A percentile compares a stretch with the other conserved stretches of the same genome.
Evolutionary conservation across 805 yeast genomes (phyloP).

Genomic region (Candida caryicola): DNA sequence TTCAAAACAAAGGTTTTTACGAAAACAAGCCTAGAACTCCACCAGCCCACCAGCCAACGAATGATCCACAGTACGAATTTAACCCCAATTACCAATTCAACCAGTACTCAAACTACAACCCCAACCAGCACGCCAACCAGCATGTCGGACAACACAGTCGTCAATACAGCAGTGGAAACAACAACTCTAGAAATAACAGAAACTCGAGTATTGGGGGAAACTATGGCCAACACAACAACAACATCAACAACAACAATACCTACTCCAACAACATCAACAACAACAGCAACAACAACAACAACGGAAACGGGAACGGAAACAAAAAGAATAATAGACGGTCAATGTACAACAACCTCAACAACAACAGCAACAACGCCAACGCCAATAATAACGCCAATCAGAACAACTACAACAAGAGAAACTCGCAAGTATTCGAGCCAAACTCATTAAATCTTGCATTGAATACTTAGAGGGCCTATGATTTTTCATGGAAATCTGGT

Average conservation of each 20-base stretch:
- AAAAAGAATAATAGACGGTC: conserved; percentile 30
- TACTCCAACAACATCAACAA: conserved; percentile 8
- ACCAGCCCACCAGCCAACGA: conserved; percentile 13
- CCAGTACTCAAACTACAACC: conserved; percentile 3
- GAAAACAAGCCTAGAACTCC: conserved; percentile 23
- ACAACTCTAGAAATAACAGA: conserved; percentile 6
- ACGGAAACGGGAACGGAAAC: conserved; percentile 12
- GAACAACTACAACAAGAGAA: conserved; percentile 11
- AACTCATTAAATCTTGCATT: conserved; percentile 10
- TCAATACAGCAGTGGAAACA: conserved; percentile 8
- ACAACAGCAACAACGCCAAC: conserved; percentile 9
- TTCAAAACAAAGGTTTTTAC: conserved; percentile 6
- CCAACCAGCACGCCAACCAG: conserved; percentile 4
- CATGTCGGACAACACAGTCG: conserved; percentile 3
- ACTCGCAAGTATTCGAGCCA: conserved; percentile 13
- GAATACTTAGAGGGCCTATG: conserved; percentile 7
- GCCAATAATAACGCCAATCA: conserved; percentile 4
- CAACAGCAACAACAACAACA: conserved; percentile 11
- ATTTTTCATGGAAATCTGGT: conserved; percentile 1
- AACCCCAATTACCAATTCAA: conserved; percentile 10
- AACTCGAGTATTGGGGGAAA: conserved; percentile 3
- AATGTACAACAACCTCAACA: conserved; percentile 26
- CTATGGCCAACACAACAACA: conserved; percentile 7
- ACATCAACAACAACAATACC: conserved; percentile 9
- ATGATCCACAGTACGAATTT: conserved; percentile 8